Percentiles rank a stretch among this genome's conserved stretches.
Conservation (phyloP, 169 alveolate genomes). For the Eimeria falciformis region DNA sequence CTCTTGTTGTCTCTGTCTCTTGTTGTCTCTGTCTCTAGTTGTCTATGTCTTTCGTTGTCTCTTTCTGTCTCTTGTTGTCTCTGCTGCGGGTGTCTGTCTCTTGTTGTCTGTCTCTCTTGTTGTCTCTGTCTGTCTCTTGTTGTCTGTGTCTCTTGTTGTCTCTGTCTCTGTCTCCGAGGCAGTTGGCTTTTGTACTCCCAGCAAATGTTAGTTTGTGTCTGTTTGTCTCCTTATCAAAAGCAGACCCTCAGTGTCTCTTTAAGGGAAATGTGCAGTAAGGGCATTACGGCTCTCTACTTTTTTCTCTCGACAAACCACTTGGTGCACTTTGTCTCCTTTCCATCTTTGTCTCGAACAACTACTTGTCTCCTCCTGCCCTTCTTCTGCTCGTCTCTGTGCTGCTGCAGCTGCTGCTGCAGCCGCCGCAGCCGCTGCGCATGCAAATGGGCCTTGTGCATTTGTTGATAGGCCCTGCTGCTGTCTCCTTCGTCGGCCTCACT, state of each 20-base stretch:
- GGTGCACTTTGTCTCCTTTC: background rate
- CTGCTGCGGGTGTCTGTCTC: too few species aligned
- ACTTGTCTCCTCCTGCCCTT: background rate
- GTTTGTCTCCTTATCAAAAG: too few species aligned
- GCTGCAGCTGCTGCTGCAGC: constrained; percentile 32
- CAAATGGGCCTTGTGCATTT: background rate
- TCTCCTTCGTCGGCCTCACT: background rate
- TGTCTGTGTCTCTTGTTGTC: background rate
- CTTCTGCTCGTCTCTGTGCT: background rate
- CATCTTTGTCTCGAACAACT: background rate
- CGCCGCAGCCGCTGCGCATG: constrained; percentile 23
- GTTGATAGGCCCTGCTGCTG: background rate
- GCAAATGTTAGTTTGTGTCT: too few species aligned
- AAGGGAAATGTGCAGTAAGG: too few species aligned
- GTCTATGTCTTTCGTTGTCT: too few species aligned
- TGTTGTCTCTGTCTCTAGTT: too few species aligned
- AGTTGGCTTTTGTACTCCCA: too few species aligned
- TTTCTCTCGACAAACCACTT: constrained; percentile 65
- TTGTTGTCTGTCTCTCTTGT: background rate
- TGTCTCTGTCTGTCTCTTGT: background rate
- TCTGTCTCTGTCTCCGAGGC: too few species aligned
- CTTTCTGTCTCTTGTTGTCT: too few species aligned
- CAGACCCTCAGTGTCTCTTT: too few species aligned
- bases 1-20: too few species aligned
- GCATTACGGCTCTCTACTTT: background rate